These are phyloP conservation scores for Hippophae gyantsensis DNA, from an alignment of 306 rosid genomes.

Conservation along the genomic window DNA sequence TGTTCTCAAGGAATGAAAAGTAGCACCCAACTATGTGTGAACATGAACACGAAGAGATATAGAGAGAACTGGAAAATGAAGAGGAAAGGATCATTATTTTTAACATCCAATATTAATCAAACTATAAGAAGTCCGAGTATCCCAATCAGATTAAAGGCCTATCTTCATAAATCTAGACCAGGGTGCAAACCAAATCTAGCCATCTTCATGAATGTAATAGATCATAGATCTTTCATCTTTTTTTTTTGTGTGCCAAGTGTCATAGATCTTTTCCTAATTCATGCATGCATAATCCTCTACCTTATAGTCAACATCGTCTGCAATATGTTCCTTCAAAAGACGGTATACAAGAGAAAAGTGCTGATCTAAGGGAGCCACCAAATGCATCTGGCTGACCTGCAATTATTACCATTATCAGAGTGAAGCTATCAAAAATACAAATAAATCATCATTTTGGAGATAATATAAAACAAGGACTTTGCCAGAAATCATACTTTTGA, in stretches of 20 bases:
- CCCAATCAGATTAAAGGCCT: background rate
- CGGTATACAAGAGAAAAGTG: conserved; percentile 58
- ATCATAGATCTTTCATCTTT: background rate
- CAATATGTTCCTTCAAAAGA: conserved; percentile 80
- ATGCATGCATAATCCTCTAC: conserved; percentile 26
- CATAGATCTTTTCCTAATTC: background rate
- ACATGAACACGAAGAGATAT: no score
- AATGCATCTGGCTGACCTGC: conserved; percentile 74
- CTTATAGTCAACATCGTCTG: conserved; percentile 88
- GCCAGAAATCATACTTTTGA: conserved; percentile 46
- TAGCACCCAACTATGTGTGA: no score
- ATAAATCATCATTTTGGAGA: background rate
- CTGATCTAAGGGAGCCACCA: conserved; percentile 75
- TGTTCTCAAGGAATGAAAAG: no score
- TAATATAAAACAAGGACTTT: background rate
- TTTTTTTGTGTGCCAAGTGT: no score
- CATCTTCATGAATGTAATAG: conserved; percentile 6
- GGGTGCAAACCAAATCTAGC: background rate
- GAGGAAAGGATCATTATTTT: no score
- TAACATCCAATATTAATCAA: no score
- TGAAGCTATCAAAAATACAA: background rate
- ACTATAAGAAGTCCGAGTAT: no score
- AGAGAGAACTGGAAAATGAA: no score
- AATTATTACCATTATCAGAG: conserved; percentile 26
- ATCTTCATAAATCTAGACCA: background rate